phyloP scores from a whole-genome alignment of 2,329 filamentous ascomycete species.

The Alternaria arbusti region DNA sequence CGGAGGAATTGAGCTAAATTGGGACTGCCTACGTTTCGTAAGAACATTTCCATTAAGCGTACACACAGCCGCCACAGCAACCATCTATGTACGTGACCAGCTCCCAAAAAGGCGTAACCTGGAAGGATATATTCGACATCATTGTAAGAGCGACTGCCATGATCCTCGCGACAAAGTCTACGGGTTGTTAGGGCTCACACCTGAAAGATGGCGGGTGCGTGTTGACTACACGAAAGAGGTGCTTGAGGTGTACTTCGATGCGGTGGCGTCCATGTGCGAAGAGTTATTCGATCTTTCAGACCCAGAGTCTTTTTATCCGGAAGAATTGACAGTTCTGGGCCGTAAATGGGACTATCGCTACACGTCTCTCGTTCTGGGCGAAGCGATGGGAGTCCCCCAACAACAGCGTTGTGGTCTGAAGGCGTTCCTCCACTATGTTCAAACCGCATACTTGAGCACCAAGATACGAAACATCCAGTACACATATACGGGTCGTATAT shows the following conservation, averaged over 20 bases:
- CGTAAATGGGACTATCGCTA: accelerated
- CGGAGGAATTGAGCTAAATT: neutral
- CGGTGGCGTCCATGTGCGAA: neutral
- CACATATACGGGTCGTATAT: neutral
- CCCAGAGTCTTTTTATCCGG: neutral
- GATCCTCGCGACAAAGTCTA: neutral
- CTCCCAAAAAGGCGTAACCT: too few relatives aligned
- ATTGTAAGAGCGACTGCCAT: neutral
- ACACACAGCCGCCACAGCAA: too few relatives aligned
- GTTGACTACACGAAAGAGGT: neutral
- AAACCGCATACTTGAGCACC: neutral
- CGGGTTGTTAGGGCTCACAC: neutral
- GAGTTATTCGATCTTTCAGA: neutral
- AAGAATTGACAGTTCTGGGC: too few relatives aligned
- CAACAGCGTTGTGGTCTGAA: too few relatives aligned
- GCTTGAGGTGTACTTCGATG: neutral
- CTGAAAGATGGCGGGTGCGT: neutral
- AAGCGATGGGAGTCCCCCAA: too few relatives aligned
- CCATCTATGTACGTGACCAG: too few relatives aligned
- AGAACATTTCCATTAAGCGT: too few relatives aligned
- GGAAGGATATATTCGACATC: too few relatives aligned
- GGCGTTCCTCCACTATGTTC: too few relatives aligned
- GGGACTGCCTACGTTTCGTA: too few relatives aligned
- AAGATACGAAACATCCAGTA: neutral
- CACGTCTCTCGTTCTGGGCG: too few relatives aligned